Percentiles rank a stretch among this genome's conserved stretches.
Evolutionary conservation across 352 stramenopile species (phyloP).

Genomic region (Peronospora destructor): DNA sequence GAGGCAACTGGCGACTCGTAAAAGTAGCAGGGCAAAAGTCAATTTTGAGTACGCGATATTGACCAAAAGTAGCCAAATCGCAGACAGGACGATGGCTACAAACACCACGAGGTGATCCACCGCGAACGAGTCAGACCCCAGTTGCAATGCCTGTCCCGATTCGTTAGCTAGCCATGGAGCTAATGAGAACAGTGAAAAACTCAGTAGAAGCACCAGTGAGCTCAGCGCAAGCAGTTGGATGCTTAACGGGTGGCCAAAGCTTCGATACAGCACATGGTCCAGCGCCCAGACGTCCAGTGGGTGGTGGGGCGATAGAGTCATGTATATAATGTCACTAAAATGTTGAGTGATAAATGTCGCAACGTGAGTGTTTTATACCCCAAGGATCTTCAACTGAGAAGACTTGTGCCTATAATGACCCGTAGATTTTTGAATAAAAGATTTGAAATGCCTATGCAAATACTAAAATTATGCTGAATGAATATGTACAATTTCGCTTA

Average conservation of each 20-base stretch:
- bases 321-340: slow-evolving; percentile 9
- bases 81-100: slow-evolving; percentile 49
- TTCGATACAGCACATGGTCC: slow-evolving; percentile 41
- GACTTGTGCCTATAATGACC: too few species aligned
- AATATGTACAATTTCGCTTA: too few species aligned
- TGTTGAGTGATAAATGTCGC: neutral
- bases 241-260: slow-evolving; percentile 47
- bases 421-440: too few species aligned
- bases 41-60: slow-evolving; percentile 57
- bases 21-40: slow-evolving; percentile 40
- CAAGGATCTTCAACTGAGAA: too few species aligned
- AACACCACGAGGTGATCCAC: slow-evolving; percentile 68
- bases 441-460: too few species aligned
- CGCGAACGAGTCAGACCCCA: slow-evolving; percentile 51
- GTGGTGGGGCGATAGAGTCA: slow-evolving; percentile 6
- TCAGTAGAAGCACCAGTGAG: slow-evolving; percentile 45
- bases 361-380: too few species aligned
- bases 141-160: slow-evolving; percentile 33
- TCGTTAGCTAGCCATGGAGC: slow-evolving; percentile 48
- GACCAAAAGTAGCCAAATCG: slow-evolving; percentile 57
- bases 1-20: slow-evolving; percentile 59
- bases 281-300: slow-evolving; percentile 30
- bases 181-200: slow-evolving; percentile 46
- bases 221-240: slow-evolving; percentile 46
- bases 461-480: too few species aligned